Percentiles rank a stretch among this genome's conserved stretches.
Conservation (phyloP, 352 stramenopile species). For the Phytophthora hibernalis region DNA sequence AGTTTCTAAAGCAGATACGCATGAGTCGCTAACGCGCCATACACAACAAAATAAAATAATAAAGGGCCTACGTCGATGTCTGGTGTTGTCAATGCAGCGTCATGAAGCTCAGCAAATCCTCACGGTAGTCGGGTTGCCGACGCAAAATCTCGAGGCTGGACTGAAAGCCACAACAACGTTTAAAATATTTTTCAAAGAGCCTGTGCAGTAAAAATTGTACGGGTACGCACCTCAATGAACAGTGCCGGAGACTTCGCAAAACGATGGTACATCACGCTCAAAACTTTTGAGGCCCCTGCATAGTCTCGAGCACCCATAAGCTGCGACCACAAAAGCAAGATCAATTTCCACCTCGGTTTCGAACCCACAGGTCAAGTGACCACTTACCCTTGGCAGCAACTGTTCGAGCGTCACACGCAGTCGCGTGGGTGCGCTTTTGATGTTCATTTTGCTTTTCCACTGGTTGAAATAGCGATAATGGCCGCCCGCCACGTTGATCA, state of each 20-base stretch:
- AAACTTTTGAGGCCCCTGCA: slow-evolving; percentile 65
- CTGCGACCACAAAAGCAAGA: slow-evolving; percentile 31
- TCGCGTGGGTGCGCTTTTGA: slow-evolving; percentile 35
- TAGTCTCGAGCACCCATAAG: slow-evolving; percentile 77
- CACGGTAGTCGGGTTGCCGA: slow-evolving; percentile 53
- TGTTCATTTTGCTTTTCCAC: slow-evolving; percentile 52
- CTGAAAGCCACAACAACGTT: slow-evolving; percentile 38
- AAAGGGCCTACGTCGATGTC: slow-evolving; percentile 55
- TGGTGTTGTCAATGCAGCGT: slow-evolving; percentile 47
- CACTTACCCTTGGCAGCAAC: slow-evolving; percentile 55
- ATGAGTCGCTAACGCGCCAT: slow-evolving; percentile 1
- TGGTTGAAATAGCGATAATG: slow-evolving; percentile 57
- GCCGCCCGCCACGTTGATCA: slow-evolving; percentile 14
- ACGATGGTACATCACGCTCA: slow-evolving; percentile 73
- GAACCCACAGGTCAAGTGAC: neutral
- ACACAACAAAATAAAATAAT: slow-evolving; percentile 2
- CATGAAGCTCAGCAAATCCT: slow-evolving; percentile 63
- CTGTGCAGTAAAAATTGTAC: neutral
- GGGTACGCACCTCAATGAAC: slow-evolving; percentile 64
- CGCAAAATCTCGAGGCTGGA: slow-evolving; percentile 82
- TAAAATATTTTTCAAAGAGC: neutral
- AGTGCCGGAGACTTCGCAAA: slow-evolving; percentile 62
- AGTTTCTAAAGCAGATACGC: slow-evolving; percentile 49
- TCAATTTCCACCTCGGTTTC: neutral
- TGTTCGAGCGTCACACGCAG: slow-evolving; percentile 56